Base-by-base conservation (phyloP, 2,329 filamentous ascomycete species). In the Neurospora sp. region DNA sequence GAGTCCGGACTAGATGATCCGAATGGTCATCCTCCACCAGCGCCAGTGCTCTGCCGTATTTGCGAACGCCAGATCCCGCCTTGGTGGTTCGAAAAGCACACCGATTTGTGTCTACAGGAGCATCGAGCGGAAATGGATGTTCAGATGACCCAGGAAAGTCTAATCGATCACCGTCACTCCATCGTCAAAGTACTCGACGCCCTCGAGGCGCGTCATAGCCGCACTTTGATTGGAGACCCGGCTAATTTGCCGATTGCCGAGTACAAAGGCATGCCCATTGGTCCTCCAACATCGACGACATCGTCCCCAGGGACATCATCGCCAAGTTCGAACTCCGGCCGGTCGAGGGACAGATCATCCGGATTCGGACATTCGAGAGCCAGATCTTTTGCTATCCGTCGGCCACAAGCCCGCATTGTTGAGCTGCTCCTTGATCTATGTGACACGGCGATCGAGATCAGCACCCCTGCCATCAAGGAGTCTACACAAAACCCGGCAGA, bases 71-170 rank as follows among this genome's bases (percentile, higher is more conserved):
- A 97, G 72, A 98, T 99, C 71, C 93, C 93, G 4, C 93, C 95
- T 0, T 99, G 96, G 96, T 99, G 96, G 96, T 99, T 99, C 75
- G 96, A 99, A 81, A 99, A 98, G 80, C 96, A 99, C 79, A 97
- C 95, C 1, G 96, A 99, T 76, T 83, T 98, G 23, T 99, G 96
- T 77, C 84, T 97, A 69, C 94, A 98, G 78, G 96, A 99, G 78
- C 96, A 99, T 78, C 90, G 92, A 68, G 95, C 96, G 0, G 96
- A 99, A 79, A 96, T 97, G 92, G 95, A 98, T 75, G 93, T 99
- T 4, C 95, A 99, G 78, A 91, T 98, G 84, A 89, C 94, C 6
- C 96, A 99, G 77, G 96, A 99, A 77, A 93, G 88, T 72, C 83
- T 99, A 67, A 91, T 90, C 6, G 96, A 99, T 77, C 96, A 99